A percentile compares a stretch with the other conserved stretches of the same genome.
Evolutionary conservation across 108 stramenopile species (phyloP).

Genomic region (Conticribra weissflogii): DNA sequence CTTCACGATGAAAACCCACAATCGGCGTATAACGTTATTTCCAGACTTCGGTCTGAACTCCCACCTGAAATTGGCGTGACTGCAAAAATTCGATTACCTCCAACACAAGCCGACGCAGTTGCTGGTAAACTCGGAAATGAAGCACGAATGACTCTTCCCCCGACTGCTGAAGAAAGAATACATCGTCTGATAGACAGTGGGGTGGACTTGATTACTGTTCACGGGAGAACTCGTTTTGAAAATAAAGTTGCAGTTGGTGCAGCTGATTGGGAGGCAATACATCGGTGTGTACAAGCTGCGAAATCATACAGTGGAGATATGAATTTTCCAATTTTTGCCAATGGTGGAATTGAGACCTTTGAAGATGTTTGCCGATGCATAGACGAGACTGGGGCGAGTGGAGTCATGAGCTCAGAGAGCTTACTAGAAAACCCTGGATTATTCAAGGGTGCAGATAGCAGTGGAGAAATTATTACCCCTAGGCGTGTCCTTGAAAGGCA

Average conservation of each 20-base stretch:
- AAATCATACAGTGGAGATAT: slow-evolving; percentile 47
- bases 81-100: slow-evolving; percentile 81
- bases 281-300: slow-evolving; percentile 52
- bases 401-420: slow-evolving; percentile 94
- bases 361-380: slow-evolving; percentile 75
- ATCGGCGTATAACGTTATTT: slow-evolving; percentile 58
- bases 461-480: slow-evolving; percentile 26
- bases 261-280: slow-evolving; percentile 66
- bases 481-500: slow-evolving; percentile 66
- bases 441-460: slow-evolving; percentile 49
- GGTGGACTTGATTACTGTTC: slow-evolving; percentile 89
- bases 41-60: slow-evolving; percentile 57
- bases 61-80: slow-evolving; percentile 62
- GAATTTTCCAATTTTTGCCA: slow-evolving; percentile 88
- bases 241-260: slow-evolving; percentile 81
- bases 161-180: slow-evolving; percentile 56
- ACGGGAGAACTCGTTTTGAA: slow-evolving; percentile 93
- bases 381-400: slow-evolving; percentile 76
- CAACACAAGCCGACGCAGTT: slow-evolving; percentile 33
- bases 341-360: slow-evolving; percentile 91
- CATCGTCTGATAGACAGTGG: slow-evolving; percentile 76
- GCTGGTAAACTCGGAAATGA: slow-evolving; percentile 29
- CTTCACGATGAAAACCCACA: slow-evolving; percentile 79
- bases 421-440: slow-evolving; percentile 92
- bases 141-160: slow-evolving; percentile 3